Percentiles rank a stretch among this genome's conserved stretches.
Conservation (phyloP, 345 rosid species). For the Camelina hispida region DNA sequence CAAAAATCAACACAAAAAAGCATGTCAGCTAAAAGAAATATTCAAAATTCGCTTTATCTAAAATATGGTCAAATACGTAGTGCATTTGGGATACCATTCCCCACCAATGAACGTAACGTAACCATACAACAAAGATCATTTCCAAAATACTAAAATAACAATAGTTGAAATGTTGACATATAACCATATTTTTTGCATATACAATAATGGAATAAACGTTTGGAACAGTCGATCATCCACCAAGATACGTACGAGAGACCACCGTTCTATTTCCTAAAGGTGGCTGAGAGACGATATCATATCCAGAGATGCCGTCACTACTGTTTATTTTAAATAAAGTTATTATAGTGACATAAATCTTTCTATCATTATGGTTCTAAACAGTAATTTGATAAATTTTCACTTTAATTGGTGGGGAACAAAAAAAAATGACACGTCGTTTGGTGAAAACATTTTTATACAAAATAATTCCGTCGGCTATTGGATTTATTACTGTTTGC, state of each 20-base stretch:
- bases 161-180: slow-evolving; percentile 20
- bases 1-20: neutral
- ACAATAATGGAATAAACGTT: slow-evolving; percentile 4
- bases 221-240: slow-evolving; percentile 1
- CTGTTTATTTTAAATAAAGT: no score
- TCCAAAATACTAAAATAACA: slow-evolving; percentile 3
- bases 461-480: neutral
- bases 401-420: neutral
- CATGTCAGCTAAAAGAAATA: neutral
- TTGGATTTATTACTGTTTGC: neutral
- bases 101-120: slow-evolving; percentile 22
- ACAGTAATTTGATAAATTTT: neutral
- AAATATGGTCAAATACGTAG: neutral
- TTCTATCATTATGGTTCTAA: neutral
- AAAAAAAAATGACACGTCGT: neutral
- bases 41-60: neutral
- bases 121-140: slow-evolving; percentile 21
- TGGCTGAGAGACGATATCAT: neutral
- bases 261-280: neutral
- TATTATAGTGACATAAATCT: no score
- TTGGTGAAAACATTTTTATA: neutral
- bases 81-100: slow-evolving; percentile 20
- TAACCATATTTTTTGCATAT: neutral
- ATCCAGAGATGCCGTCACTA: neutral
- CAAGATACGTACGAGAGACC: neutral